A percentile compares a stretch with the other conserved stretches of the same genome.
These are phyloP conservation scores for Porphyrellus sp. DNA, from an alignment of 1,284 basidiomycete genomes.

Conservation along the genomic window DNA sequence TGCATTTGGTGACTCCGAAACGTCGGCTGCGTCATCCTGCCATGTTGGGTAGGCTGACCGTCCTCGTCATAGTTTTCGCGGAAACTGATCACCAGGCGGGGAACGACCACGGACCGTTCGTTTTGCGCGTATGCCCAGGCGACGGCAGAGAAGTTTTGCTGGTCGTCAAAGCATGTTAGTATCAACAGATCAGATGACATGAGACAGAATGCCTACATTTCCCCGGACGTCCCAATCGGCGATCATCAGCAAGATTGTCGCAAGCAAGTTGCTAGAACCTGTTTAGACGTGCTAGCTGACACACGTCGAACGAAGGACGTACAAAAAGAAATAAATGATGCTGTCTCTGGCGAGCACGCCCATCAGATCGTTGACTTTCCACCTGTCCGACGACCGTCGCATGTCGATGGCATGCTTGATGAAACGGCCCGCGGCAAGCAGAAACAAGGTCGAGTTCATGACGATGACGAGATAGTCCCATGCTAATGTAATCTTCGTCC, in stretches of 20 bases:
- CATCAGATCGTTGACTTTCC: conserved; percentile 18
- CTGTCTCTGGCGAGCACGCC: conserved; percentile 18
- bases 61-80: conserved; percentile 13
- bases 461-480: conserved; percentile 16
- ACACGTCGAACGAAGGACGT: background rate
- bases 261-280: conserved; percentile 15
- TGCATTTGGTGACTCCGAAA: conserved; percentile 6
- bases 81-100: conserved; percentile 21
- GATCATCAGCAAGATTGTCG: conserved; percentile 18
- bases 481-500: conserved; percentile 8
- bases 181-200: background rate
- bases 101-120: conserved; percentile 15
- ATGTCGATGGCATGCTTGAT: conserved; percentile 13
- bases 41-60: background rate
- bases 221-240: conserved; percentile 17
- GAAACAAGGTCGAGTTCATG: conserved; percentile 13
- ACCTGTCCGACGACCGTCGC: conserved; percentile 5
- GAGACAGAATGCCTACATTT: conserved; percentile 6
- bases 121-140: conserved; percentile 18
- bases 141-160: conserved; percentile 14
- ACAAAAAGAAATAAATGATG: conserved; percentile 24
- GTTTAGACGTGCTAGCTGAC: background rate
- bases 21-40: background rate
- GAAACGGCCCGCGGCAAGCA: conserved; percentile 17
- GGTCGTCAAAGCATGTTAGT: background rate